Evolutionary conservation across 2,329 filamentous ascomycete species (phyloP).

Genomic region (Aspergillus tamarii): DNA sequence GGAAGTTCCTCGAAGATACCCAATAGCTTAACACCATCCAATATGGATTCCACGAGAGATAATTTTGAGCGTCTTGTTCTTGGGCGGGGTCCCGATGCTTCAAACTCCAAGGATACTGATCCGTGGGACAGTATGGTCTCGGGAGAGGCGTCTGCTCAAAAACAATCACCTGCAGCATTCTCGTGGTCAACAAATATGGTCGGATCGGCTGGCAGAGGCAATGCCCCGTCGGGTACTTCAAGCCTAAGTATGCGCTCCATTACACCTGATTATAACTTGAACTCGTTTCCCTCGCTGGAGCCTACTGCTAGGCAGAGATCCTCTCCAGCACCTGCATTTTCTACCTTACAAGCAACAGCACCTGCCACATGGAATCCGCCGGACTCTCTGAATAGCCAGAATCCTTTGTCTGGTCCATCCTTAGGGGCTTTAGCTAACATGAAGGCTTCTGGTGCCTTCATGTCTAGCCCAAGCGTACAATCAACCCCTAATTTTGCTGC

Average conservation of each 20-base stretch:
- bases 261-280: slow-evolving; percentile 56
- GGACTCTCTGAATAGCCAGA: slow-evolving; percentile 17
- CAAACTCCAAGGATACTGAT: slow-evolving; percentile 35
- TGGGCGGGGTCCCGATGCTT: slow-evolving; percentile 58
- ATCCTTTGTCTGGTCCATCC: slow-evolving; percentile 21
- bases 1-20: slow-evolving; percentile 30
- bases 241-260: slow-evolving; percentile 48
- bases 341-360: slow-evolving; percentile 36
- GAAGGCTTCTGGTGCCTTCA: slow-evolving; percentile 22
- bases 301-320: slow-evolving; percentile 41
- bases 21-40: slow-evolving; percentile 44
- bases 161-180: slow-evolving; percentile 35
- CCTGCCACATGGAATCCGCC: slow-evolving; percentile 25
- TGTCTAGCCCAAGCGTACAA: slow-evolving; percentile 21
- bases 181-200: slow-evolving; percentile 46
- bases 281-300: slow-evolving; percentile 51
- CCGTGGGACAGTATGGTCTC: slow-evolving; percentile 38
- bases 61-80: slow-evolving; percentile 92
- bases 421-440: slow-evolving; percentile 32
- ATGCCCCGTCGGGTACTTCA: slow-evolving; percentile 22
- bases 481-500: slow-evolving; percentile 36
- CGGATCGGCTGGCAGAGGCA: slow-evolving; percentile 23
- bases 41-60: slow-evolving; percentile 60
- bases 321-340: slow-evolving; percentile 29
- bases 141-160: slow-evolving; percentile 28